Base-by-base conservation (phyloP, 2,329 filamentous ascomycete genomes). In the Verruconis gallopava region DNA sequence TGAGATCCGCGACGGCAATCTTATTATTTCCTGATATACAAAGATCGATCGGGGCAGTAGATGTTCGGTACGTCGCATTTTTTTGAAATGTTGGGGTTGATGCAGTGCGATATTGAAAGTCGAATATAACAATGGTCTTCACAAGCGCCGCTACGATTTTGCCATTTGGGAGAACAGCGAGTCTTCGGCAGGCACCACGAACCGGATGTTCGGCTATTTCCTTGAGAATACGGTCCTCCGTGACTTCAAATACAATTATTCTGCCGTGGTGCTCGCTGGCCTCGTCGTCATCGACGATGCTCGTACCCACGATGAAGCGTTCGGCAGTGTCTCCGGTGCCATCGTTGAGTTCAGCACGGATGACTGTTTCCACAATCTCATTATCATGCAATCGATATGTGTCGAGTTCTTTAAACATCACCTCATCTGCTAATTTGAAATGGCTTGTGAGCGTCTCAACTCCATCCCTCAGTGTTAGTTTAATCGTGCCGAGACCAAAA, bases 391-490 rank as follows among this genome's bases (percentile, higher is more conserved):
- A 63, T 4, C 71, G 57, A 47, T 83, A 80, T 0, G 78, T 75
- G 50, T 81, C 85, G 1, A 95, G 68, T 40, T 81, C 73, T 46
- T 82, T 77, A 59, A 96, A 94, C 14, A 85, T 67, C 22, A 95
- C 77, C 54, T 96, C 91, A 52, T 98, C 89, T 1, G 93, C 86
- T 1, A 98, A 72, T 52, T 81, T 81, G 54, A 98, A 83, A n/a
- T 79, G 78, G 52, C 83, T 89, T 6, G 75, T 73, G 11, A 94
- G 71, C 3, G 79, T 61, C 58, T 98, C 91, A 48, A 77, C 77
- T 12, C 81, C 82, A 5, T 75, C 64, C 9, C 71, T 62, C 1
- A 95, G 62, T 40, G 81, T 76, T 13, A 86, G 76, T 47, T 79
- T 78, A 46, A 96, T 83, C 20, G 84, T 91, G 2, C 88, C 89